Percentiles rank a stretch among this genome's conserved stretches.
Conservation (phyloP, 2,329 filamentous ascomycete species). For the Colletotrichum theobromicola region DNA sequence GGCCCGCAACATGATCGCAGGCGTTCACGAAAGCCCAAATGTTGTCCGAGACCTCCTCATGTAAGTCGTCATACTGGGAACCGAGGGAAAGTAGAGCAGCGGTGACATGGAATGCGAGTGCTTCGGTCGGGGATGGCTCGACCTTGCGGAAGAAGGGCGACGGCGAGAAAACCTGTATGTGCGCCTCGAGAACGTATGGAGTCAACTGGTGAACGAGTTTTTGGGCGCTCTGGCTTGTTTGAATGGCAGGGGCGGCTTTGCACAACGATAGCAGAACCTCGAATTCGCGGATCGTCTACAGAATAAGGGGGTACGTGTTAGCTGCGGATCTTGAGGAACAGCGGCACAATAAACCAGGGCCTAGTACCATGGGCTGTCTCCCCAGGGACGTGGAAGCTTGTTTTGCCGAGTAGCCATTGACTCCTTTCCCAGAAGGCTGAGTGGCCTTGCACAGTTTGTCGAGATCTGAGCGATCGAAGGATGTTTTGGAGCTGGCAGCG, state of each 20-base stretch:
- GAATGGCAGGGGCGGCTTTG: conserved; percentile 81
- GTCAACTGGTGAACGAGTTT: conserved; percentile 80
- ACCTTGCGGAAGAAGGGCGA: conserved; percentile 85
- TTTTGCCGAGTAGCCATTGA: conserved; percentile 54
- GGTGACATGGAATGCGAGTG: conserved; percentile 79
- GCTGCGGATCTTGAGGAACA: neutral
- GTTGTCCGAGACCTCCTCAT: conserved; percentile 68
- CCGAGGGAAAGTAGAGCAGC: conserved; percentile 83
- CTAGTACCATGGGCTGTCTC: conserved; percentile 64
- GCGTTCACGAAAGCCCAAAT: conserved; percentile 76
- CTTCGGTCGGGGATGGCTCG: conserved; percentile 88
- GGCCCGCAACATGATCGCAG: conserved; percentile 67
- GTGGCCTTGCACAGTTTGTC: conserved; percentile 66
- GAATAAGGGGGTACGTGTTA: neutral
- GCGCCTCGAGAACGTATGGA: conserved; percentile 85
- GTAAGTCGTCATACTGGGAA: conserved; percentile 71
- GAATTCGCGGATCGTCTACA: conserved; percentile 83
- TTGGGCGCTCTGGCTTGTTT: conserved; percentile 74
- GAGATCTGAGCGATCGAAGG: conserved; percentile 68
- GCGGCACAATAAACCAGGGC: neutral
- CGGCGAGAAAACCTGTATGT: conserved; percentile 76
- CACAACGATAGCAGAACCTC: conserved; percentile 91
- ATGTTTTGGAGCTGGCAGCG: conserved; percentile 55
- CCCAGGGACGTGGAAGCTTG: conserved; percentile 46
- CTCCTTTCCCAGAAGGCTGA: conserved; percentile 47